Base-by-base conservation (phyloP, 805 yeast species). In the Yamadazyma sp. region DNA sequence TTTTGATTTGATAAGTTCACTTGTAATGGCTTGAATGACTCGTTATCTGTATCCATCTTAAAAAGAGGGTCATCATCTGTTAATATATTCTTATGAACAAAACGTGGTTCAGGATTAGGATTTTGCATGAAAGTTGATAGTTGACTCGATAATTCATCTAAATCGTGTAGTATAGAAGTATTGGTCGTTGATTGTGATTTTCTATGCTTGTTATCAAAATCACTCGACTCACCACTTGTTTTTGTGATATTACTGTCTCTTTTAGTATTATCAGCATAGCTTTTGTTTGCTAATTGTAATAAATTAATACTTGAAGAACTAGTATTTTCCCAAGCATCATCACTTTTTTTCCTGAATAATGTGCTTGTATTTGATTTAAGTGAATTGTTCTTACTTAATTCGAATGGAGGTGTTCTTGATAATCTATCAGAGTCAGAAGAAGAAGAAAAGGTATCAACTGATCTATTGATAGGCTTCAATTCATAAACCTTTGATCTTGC, bases 391-490 rank as follows among this genome's bases (percentile, higher is more conserved):
- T 34, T 37, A 16, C 43, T 38, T 26, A 44, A 28, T 8, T 27
- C 44, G 6, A 38, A 20, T 18, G 42, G 45, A 9, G 45, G 41
- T 4, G 48, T 40, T 39, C 39, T 39, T 4, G 37, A 39, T 7
- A 23, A 12, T 19, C 27, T 14, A 2, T 31, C 44, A 3, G 49
- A 44, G 12, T 41, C 48, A 7, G 33, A 49, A 3, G 61, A 50
- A 7, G 62, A 44, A 2, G 59, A 52, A 5, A 62, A 40, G 1
- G 66, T 62, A 7, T 48, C 56, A n/a, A 48, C 49, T 11, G 69
- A 62, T 19, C 65, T 35, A 28, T 47, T 49, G 38, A 59, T 42
- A 7, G 69, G 69, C 31, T 47, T 50, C 25, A 63, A 48, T 34
- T 49, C 54, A 35, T 50, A 59, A 14, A 15, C 32, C 12, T 28